These are phyloP conservation scores for Davidsoniella australis DNA, from an alignment of 2,329 filamentous ascomycete species.

Conservation along the genomic window DNA sequence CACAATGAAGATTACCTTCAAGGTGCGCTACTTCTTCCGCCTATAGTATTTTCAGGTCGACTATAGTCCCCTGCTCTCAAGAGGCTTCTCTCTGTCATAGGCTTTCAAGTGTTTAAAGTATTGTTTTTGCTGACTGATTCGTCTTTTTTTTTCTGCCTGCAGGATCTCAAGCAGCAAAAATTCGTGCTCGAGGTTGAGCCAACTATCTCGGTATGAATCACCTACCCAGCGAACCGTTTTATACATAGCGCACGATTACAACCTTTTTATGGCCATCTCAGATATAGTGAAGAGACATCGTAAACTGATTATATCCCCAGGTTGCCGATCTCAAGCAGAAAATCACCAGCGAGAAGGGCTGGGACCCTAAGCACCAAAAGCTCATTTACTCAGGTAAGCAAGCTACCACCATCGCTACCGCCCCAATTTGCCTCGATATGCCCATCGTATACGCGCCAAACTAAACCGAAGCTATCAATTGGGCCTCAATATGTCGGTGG, in stretches of 20 bases:
- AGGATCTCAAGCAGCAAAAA: constrained; percentile 98
- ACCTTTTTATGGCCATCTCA: not conserved
- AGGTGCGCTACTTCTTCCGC: constrained; percentile 26
- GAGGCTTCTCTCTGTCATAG: not conserved
- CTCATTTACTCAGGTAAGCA: constrained; percentile 88
- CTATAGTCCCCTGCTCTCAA: not conserved
- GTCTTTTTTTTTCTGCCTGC: constrained; percentile 4
- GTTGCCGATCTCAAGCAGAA: constrained; percentile 84
- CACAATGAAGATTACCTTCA: constrained; percentile 54
- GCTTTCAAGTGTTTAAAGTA: too few species aligned
- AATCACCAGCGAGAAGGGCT: constrained; percentile 82
- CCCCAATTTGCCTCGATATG: constrained; percentile 15
- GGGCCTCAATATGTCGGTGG: not conserved
- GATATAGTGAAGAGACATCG: not conserved
- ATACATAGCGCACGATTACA: not conserved
- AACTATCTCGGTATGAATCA: constrained; percentile 59
- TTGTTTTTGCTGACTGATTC: constrained; percentile 1
- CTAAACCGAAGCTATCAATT: not conserved
- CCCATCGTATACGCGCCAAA: constrained; percentile 1
- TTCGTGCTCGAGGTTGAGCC: constrained; percentile 93
- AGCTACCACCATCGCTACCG: not conserved
- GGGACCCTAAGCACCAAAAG: constrained; percentile 81
- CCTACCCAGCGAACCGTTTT: not conserved
- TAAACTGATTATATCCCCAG: constrained; percentile 26
- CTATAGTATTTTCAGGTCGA: not conserved